Conservation (phyloP, 192 early-diverging fungal genomes). For the Pilobolus umbonatus region DNA sequence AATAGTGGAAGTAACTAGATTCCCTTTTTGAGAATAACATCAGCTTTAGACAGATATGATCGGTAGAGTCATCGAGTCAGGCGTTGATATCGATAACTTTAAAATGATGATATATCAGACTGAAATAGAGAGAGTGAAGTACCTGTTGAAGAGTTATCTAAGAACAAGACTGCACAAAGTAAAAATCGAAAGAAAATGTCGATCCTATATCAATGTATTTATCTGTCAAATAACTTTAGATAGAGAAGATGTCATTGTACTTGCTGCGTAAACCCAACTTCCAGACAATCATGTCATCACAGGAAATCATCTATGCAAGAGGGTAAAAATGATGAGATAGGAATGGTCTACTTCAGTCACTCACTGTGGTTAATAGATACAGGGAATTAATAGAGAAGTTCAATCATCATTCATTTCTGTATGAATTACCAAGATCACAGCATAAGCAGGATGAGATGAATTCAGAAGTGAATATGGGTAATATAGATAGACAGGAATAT, state of each 20-base stretch:
- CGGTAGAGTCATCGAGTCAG: constrained; percentile 27
- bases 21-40: not conserved
- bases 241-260: constrained; percentile 48
- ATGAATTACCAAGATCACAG: constrained; percentile 42
- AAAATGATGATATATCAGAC: constrained; percentile 53
- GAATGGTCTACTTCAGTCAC: too few relatives aligned
- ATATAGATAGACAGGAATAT: not conserved
- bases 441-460: constrained; percentile 45
- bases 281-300: constrained; percentile 38
- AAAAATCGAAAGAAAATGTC: not conserved
- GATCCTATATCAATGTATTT: not conserved
- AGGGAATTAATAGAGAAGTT: constrained; percentile 43
- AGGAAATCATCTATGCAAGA: constrained; percentile 46
- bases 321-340: too few relatives aligned
- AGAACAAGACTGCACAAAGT: constrained; percentile 62
- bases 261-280: constrained; percentile 36
- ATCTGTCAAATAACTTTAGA: constrained; percentile 31
- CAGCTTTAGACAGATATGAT: constrained; percentile 23
- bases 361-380: too few relatives aligned
- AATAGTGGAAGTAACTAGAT: not conserved
- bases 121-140: constrained; percentile 66
- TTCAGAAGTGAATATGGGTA: constrained; percentile 28
- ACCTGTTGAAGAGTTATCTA: constrained; percentile 58
- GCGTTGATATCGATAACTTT: constrained; percentile 39
- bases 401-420: constrained; percentile 45